These are phyloP conservation scores for Scolecobasidium constrictum DNA, from an alignment of 2,329 filamentous ascomycete genomes.

Conservation along the genomic window DNA sequence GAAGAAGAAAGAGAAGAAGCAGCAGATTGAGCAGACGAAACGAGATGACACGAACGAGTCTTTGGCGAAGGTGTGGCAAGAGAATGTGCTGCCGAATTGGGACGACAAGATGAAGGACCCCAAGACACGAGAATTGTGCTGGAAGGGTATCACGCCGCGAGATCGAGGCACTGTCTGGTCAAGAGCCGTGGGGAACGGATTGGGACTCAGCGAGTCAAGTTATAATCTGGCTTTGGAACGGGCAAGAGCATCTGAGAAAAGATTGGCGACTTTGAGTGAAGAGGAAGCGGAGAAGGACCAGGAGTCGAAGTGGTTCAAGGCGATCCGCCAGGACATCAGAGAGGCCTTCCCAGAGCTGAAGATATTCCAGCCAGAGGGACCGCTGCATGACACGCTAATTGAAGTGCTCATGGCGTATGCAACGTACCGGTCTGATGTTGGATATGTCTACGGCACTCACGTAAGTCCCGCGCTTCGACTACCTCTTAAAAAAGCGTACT, in stretches of 20 bases:
- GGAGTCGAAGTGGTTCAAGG: constrained; percentile 50
- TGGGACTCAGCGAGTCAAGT: constrained; percentile 55
- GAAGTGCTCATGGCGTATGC: constrained; percentile 69
- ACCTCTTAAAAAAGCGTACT: constrained; percentile 1
- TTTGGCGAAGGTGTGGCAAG: constrained; percentile 57
- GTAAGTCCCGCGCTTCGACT: constrained; percentile 36
- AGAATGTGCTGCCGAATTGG: constrained; percentile 68
- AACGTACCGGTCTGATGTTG: constrained; percentile 74
- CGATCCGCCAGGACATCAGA: constrained; percentile 54
- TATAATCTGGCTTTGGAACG: constrained; percentile 61
- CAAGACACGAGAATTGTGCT: constrained; percentile 67
- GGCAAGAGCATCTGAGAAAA: constrained; percentile 50
- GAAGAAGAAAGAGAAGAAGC: constrained; percentile 37
- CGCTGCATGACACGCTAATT: constrained; percentile 55
- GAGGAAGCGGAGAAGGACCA: constrained; percentile 37
- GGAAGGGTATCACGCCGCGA: constrained; percentile 64
- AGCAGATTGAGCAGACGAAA: constrained; percentile 40
- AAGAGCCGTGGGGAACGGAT: constrained; percentile 61
- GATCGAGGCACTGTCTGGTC: constrained; percentile 61
- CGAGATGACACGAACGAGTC: constrained; percentile 40
- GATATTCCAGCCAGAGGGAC: constrained; percentile 60
- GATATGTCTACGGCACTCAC: constrained; percentile 64
- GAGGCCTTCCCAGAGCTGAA: constrained; percentile 60
- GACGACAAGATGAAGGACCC: constrained; percentile 57
- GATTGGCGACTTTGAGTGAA: constrained; percentile 34